Evolutionary conservation across 495 filamentous ascomycete species (phyloP), one percentile per base, ranked within the genome.

Genomic region (Tricharina praecox): DNA sequence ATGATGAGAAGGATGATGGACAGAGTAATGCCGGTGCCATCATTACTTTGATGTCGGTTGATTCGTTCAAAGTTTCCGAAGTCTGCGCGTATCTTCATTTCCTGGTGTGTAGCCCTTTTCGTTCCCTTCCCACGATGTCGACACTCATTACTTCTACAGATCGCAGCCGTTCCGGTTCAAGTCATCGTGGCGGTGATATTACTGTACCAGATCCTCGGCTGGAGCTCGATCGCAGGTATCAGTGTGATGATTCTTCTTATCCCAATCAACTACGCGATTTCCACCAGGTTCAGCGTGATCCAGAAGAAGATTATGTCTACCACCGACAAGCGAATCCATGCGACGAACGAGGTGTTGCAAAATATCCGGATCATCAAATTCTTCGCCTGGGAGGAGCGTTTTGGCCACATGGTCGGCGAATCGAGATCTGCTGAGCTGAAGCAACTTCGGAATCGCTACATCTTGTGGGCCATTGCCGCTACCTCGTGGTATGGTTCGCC

Each of bases 281-380:
- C 85, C 7, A 79, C 73, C 51, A 77, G 76, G 28, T 99, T 99
- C 66, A 78, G 77, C 48, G 71, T 69, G 32, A 79, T 81, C 3
- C 88, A 96, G 61, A 87, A 87, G 62, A 72, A 74, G 54, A 95
- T 99, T 53, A 80, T 96, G 68, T 78, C 84, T 45, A 85, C 86
- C 11, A 96, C 92, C 3, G 92, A 99, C 66, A 86, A 88, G 53
- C 79, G 92, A 26, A 99, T 99, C 51, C 81, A 96, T 62, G 79
- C 83, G 2, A 96, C 92, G 5, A 96, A 96, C 63, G 92, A 99
- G 63, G 82, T 96, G 5, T 70, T 99, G 19, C 88, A 92, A 57
- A 99, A 95, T 53, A 96, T 99, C 53, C 76, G 92, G 25, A 95
- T 99, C 56, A 96, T 99, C 74, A 99, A 99, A 63, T 99, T 86